Evolutionary conservation across 768 basidiomycete genomes (phyloP).

Genomic region (Trametes sanguinea): DNA sequence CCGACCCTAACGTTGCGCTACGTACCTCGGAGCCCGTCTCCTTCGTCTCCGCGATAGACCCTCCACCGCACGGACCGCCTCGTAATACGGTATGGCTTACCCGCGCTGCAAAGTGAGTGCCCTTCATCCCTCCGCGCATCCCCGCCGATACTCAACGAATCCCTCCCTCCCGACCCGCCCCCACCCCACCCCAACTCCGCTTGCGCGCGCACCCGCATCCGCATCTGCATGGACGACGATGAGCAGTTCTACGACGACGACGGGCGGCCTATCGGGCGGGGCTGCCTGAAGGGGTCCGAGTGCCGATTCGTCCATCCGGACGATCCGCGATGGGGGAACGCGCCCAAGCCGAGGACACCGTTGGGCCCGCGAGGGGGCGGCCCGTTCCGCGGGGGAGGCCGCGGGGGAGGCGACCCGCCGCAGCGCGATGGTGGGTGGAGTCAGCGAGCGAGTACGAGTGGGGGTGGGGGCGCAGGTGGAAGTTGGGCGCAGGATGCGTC

Average conservation of each 20-base stretch:
- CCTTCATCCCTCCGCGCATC: conserved; percentile 22
- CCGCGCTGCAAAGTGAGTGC: conserved; percentile 22
- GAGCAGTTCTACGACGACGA: conserved; percentile 31
- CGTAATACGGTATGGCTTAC: conserved; percentile 19
- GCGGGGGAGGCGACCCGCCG: background rate
- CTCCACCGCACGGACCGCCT: background rate
- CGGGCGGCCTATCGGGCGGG: conserved; percentile 31
- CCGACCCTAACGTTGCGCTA: background rate
- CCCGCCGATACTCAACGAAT: too few species aligned
- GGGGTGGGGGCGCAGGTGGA: background rate
- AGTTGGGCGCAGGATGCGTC: background rate
- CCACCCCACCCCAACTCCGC: background rate
- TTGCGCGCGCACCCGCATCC: background rate
- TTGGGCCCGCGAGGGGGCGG: background rate
- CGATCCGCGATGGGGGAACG: conserved; percentile 37
- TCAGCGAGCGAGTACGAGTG: background rate
- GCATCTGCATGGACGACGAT: background rate
- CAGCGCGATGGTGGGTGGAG: background rate
- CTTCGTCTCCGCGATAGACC: conserved; percentile 25
- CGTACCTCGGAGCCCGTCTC: background rate
- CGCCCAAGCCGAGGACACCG: conserved; percentile 7
- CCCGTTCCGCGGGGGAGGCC: background rate
- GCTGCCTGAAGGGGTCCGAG: conserved; percentile 30
- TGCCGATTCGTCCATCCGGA: conserved; percentile 39
- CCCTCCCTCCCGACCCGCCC: conserved; percentile 13